A percentile compares a stretch with the other conserved stretches of the same genome.
These are phyloP conservation scores for Suillus weaverae DNA, from an alignment of 768 basidiomycete genomes.

Conservation along the genomic window DNA sequence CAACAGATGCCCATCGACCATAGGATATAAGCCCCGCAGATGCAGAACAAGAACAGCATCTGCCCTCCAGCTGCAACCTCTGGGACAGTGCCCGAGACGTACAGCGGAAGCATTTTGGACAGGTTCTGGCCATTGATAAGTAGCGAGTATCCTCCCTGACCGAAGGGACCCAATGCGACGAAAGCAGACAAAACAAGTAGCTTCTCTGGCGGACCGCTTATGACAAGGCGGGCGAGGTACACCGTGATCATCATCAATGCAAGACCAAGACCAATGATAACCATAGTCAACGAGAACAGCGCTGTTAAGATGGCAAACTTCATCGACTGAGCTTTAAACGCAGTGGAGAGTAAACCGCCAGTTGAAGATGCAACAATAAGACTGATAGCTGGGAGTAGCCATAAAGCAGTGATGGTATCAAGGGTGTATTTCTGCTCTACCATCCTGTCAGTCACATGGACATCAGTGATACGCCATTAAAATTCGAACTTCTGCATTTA, in stretches of 20 bases:
- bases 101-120: conserved; percentile 33
- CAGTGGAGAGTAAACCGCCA: conserved; percentile 44
- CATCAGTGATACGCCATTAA: conserved; percentile 1
- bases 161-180: conserved; percentile 53
- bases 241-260: conserved; percentile 50
- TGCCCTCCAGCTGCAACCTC: conserved; percentile 37
- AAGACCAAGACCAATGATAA: conserved; percentile 46
- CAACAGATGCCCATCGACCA: conserved; percentile 60
- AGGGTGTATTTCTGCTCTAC: conserved; percentile 42
- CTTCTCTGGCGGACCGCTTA: conserved; percentile 41
- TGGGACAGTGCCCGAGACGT: conserved; percentile 32
- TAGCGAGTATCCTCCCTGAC: conserved; percentile 50
- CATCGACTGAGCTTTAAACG: conserved; percentile 37
- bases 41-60: conserved; percentile 43
- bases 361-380: conserved; percentile 54
- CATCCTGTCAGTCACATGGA: conserved; percentile 35
- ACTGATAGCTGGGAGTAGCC: conserved; percentile 54
- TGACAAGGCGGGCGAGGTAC: conserved; percentile 46
- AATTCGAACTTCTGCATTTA: conserved; percentile 16
- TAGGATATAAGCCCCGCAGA: conserved; percentile 46
- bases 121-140: conserved; percentile 42
- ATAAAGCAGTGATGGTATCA: conserved; percentile 42
- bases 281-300: conserved; percentile 43
- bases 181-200: conserved; percentile 44
- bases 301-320: conserved; percentile 43